Evolutionary conservation across 441 rosid genomes (phyloP).

Genomic region (Pelargonium australe): DNA sequence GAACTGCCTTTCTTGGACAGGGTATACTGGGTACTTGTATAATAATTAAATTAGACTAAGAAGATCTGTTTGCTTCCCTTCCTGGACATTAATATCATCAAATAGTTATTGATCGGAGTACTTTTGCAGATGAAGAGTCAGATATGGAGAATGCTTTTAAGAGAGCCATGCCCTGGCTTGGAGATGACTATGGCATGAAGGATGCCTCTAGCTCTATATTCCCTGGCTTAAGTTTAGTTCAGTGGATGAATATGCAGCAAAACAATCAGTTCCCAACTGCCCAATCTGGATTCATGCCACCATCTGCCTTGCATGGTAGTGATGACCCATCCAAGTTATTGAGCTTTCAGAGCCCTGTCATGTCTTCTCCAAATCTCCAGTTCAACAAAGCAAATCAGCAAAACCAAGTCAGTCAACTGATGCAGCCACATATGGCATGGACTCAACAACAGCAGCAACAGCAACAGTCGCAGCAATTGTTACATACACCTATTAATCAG

Average conservation of each 20-base stretch:
- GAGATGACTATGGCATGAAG: constrained; percentile 49
- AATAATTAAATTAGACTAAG: not conserved
- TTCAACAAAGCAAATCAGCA: constrained; percentile 58
- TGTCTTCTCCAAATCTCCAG: constrained; percentile 53
- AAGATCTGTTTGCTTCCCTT: not conserved
- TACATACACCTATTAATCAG: not conserved
- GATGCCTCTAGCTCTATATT: constrained; percentile 36
- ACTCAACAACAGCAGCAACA: constrained; percentile 76
- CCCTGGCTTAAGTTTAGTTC: constrained; percentile 54
- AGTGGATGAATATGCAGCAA: constrained; percentile 79
- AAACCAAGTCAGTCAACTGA: constrained; percentile 52
- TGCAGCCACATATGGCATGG: constrained; percentile 57
- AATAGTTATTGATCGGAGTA: not conserved
- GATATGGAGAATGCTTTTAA: constrained; percentile 51
- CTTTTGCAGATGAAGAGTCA: constrained; percentile 50
- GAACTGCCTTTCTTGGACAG: too few species aligned
- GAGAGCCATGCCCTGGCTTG: constrained; percentile 62
- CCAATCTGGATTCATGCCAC: constrained; percentile 41
- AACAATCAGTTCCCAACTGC: constrained; percentile 47
- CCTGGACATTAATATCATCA: not conserved
- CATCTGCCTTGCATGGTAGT: constrained; percentile 39
- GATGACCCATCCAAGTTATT: constrained; percentile 61
- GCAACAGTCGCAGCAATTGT: constrained; percentile 35
- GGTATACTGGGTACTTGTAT: too few species aligned
- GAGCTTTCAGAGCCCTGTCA: constrained; percentile 69